Base-by-base conservation (phyloP, 202 grass and related monocot genomes). In the Saccharum hybrid region DNA sequence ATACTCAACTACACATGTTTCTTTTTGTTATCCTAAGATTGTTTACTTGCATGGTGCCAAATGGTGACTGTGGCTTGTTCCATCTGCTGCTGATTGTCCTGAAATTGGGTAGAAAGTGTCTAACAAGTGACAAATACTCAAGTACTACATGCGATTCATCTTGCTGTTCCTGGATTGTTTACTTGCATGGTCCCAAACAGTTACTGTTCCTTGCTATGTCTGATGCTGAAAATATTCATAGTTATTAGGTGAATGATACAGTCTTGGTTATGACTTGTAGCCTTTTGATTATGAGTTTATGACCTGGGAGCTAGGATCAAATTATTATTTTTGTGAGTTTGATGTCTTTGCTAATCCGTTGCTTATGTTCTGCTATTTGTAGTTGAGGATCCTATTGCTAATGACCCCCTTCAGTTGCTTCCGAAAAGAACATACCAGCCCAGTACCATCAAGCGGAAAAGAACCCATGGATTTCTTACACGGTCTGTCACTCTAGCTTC, bases 351-450 rank as follows among this genome's bases (percentile, higher is more conserved):
- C 19, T 84, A 60, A 66, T 31, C 71, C 33, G 12, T 34, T 66
- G 10, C 36, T 69, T 73, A 19, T 79, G 4, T 48, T 88, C 19
- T 79, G 18, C 52, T 83, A 62, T 86, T 57, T 76, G 62, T 82
- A 98, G 96, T 88, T 51, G 85, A 72, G 86, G 87, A 95, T 95
- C 87, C 66, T 91, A 60, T 81, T 70, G 81, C 54, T 16, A 84
- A 95, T 80, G 92, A 93, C 71, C 92, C 96, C 61, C 67, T 98
- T 57, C 68, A 87, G 68, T 82, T 90, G 21, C 87, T 93, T 81
- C 89, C 91, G 15, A 95, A 98, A 82, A 94, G 93, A 92, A 98
- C 93, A 13, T 98, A 98, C 81, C 96, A 98, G 63, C 96, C 96
- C 85, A 98, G 93, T 75, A 88, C 86, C 62, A 89, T 98, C 87